Evolutionary conservation across 306 rosid genomes (phyloP), one percentile per base, ranked within the genome.

Genomic region (Styphnolobium japonicum): DNA sequence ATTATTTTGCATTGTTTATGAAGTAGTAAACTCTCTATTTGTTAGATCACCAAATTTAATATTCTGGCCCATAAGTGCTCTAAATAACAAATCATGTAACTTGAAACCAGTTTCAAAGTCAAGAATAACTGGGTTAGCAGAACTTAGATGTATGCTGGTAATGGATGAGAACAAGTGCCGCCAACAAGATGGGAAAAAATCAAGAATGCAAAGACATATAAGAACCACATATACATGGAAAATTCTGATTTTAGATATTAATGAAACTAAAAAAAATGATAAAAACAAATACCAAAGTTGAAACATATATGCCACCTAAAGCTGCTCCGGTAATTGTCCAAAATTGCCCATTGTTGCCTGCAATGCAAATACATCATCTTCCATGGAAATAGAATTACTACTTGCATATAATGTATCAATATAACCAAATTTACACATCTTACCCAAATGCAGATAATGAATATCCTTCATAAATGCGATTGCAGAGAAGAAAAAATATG

Each of bases 271-370:
- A n/a, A 65, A 27, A n/a, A n/a, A n/a, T n/a, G n/a, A n/a, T n/a
- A n/a, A n/a, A n/a, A n/a, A n/a, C n/a, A n/a, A n/a, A n/a, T 86
- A 90, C 94, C 94, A 58, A 90, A 88, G 87, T 90, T 90, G 67
- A 90, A 90, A 84, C 92, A 90, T 73, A 88, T 90, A 40, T 90
- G 94, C 94, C 92, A 90, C 62, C 91, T 83, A 61, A 90, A 90
- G 66, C 91, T 76, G 75, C 92, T 91, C 49, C 91, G 87, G 73
- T 51, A 88, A 77, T 85, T 76, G 81, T 90, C 92, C 91, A 90
- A 70, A 55, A 68, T 79, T 65, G 88, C 86, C 89, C 86, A 90
- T 18, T 61, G 78, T 77, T 85, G 82, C 82, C 92, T 88, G 60
- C 14, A 72, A 71, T n/a, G 61, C 7, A 64, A 34, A 83, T 61